Base-by-base conservation (phyloP, 495 filamentous ascomycete genomes). In the Podospora pseudoanserina region DNA sequence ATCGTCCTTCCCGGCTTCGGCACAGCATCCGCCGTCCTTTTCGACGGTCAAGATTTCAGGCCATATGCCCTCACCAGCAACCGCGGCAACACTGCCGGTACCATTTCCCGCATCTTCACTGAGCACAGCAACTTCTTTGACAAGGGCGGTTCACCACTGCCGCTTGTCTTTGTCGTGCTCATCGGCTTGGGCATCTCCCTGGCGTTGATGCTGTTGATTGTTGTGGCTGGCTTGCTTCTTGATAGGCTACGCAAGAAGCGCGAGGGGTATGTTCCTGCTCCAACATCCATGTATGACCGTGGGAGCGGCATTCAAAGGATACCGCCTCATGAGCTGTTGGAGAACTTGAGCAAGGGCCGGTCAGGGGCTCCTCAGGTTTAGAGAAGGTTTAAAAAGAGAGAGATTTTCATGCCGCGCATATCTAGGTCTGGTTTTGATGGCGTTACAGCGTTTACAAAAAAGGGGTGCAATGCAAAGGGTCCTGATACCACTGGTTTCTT, bases 161-260 rank as follows among this genome's bases (percentile, higher is more conserved):
- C 92, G 11, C 84, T 91, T 67, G 96, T 92, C 49, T 94, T 96
- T 70, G 86, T 97, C 34, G 91, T 97, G 18, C 85, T 99, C 34
- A 94, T 99, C 60, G 90, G 88, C n/a, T 89, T 99, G 65, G 96
- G 90, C 60, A 92, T 95, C 68, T 89, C 95, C 0, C 86, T 98
- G 7, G 93, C 84, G 60, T 86, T 94, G 68, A 92, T 94, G 74
- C 91, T 97, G 79, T 82, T 97, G 56, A 87, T 99, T 61, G 93
- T 99, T 65, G 86, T 92, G 26, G 85, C 88, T 32, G 95, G 95
- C 66, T 85, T 98, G 65, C 80, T 96, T 65, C 82, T 92, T 34
- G 94, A 97, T 76, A 89, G 93, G 65, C 85, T 92, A 58, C 90
- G 95, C 73, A 90, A 93, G 72, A 88, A 87, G 78, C 86, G 89